Conservation (phyloP, 441 rosid species). For the Jatropha podagrica region DNA sequence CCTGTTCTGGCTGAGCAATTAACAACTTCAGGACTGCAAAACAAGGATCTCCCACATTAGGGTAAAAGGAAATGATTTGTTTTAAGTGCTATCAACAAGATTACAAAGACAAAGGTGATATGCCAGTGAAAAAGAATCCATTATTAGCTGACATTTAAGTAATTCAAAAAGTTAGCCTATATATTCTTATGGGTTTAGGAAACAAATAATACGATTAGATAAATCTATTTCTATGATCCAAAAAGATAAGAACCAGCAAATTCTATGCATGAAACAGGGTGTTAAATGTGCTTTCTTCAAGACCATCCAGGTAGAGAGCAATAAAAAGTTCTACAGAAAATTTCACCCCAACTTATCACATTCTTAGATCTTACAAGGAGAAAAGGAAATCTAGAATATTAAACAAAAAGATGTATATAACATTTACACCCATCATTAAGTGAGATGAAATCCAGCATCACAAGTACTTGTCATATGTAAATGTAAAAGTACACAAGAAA, state of each 20-base stretch:
- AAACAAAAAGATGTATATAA: not conserved
- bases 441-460: not conserved
- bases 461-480: not conserved
- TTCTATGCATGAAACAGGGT: not conserved
- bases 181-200: too few relatives aligned
- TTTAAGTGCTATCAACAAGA: not conserved
- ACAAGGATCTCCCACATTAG: slow-evolving; percentile 26
- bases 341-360: not conserved
- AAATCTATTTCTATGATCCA: not conserved
- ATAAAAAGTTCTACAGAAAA: not conserved
- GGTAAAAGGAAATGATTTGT: not conserved
- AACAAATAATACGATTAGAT: too few relatives aligned
- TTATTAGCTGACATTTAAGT: not conserved
- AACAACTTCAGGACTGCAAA: slow-evolving; percentile 79
- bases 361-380: not conserved
- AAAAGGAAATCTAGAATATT: not conserved
- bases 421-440: not conserved
- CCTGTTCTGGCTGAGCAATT: slow-evolving; percentile 99
- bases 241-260: not conserved
- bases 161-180: too few relatives aligned
- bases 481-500: not conserved
- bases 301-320: not conserved
- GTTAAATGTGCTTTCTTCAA: not conserved
- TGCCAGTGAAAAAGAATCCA: not conserved
- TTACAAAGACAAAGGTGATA: not conserved